Base-by-base conservation (phyloP, 352 stramenopile species). In the Globisporangium sylvaticum region DNA sequence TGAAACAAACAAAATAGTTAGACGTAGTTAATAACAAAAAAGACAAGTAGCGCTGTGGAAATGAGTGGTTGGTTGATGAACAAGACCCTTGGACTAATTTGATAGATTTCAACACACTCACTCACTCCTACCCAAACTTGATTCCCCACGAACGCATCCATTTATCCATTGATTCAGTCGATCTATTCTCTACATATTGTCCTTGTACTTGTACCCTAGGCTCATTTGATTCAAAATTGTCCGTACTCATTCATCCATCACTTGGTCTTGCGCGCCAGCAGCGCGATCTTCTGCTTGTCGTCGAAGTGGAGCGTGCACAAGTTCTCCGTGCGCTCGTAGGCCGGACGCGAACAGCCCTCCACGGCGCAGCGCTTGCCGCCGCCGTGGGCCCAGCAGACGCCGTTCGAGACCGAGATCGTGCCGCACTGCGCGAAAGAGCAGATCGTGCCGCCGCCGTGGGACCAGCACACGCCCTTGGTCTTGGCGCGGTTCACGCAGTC, bases 401-500 rank as follows among this genome's bases (percentile, higher is more conserved):
- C 77, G 44, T 89, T 89, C 3, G 79, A 87, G 52, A 87, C 77
- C 4, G 77, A 74, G 65, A 83, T 85, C 7, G 74, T 85, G 4
- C 66, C 68, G 57, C 80, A 89, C 12, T 72, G 69, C 10, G 46
- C 61, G 64, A 80, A 77, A 0, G 76, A 80, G 65, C 80, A 89
- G 15, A 80, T 64, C 12, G 76, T 89, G 54, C 80, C 80, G 27
- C 80, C 80, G 20, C 80, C 80, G 65, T 89, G 80, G 18, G 76
- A 86, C 80, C 80, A 89, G 63, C 80, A 89, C 6, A 89, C 72
- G 12, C 80, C 80, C 53, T 84, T 84, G 34, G 78, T 83, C 66
- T 89, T 89, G 42, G 78, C 78, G 50, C 78, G 78, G 67, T 89
- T 89, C 4, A 68, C 59, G 48, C 78, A 85, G 67, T 81, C 79